These are phyloP conservation scores for Candida rishiriensis DNA, from an alignment of 805 yeast genomes.

Conservation along the genomic window DNA sequence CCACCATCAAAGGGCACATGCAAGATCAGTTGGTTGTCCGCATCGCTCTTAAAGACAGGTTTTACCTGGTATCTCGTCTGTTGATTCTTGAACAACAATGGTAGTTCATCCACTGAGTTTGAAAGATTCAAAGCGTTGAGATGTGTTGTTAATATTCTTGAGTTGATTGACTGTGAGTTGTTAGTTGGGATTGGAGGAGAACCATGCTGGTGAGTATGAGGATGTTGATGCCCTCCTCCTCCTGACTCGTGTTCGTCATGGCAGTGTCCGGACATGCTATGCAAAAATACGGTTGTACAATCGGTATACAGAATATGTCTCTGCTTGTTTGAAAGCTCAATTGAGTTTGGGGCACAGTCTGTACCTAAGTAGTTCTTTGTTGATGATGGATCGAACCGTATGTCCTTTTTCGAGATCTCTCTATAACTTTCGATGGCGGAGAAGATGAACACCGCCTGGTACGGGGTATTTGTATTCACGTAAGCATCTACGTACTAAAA, in stretches of 20 bases:
- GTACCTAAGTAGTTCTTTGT: too few relatives aligned
- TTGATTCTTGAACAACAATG: constrained; percentile 48
- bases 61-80: constrained; percentile 45
- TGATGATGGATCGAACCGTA: too few relatives aligned
- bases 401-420: too few relatives aligned
- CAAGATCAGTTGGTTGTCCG: constrained; percentile 75
- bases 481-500: too few relatives aligned
- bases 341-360: too few relatives aligned
- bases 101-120: constrained; percentile 46
- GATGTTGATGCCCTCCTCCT: constrained; percentile 22
- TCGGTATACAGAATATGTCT: too few relatives aligned
- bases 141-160: constrained; percentile 54
- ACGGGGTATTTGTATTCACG: too few relatives aligned
- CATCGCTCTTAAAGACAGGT: constrained; percentile 52
- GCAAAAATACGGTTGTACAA: too few relatives aligned
- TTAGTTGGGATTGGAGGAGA: constrained; percentile 71
- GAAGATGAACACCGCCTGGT: too few relatives aligned
- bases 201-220: constrained; percentile 34
- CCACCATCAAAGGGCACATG: constrained; percentile 73
- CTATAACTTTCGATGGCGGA: too few relatives aligned
- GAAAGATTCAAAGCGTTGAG: constrained; percentile 61
- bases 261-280: constrained; percentile 18
- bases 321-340: too few relatives aligned
- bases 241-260: constrained; percentile 16
- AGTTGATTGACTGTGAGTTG: constrained; percentile 60